Evolutionary conservation across 2,329 filamentous ascomycete species (phyloP).

Genomic region (Paraconiothyrium brasiliense): DNA sequence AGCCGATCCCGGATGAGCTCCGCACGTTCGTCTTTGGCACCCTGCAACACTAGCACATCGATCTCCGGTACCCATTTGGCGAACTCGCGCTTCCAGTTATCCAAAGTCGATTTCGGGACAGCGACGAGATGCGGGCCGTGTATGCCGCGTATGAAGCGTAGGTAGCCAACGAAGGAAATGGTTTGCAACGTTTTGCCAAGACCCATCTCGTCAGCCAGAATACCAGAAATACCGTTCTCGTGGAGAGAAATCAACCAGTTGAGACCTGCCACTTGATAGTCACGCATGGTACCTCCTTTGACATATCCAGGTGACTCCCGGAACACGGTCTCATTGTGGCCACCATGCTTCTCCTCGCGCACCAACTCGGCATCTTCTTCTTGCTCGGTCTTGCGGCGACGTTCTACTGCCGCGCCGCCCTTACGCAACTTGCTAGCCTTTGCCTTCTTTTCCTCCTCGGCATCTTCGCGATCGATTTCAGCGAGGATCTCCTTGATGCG

Average conservation of each 20-base stretch:
- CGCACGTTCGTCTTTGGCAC: conserved; percentile 91
- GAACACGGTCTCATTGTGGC: conserved; percentile 82
- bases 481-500: conserved; percentile 92
- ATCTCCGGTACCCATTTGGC: conserved; percentile 94
- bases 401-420: conserved; percentile 81
- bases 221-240: conserved; percentile 98
- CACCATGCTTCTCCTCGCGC: conserved; percentile 87
- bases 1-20: conserved; percentile 88
- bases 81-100: conserved; percentile 99
- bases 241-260: conserved; percentile 99
- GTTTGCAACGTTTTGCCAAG: conserved; percentile 97
- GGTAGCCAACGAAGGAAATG: conserved; percentile 93
- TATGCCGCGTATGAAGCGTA: conserved; percentile 89
- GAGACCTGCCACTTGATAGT: conserved; percentile 93
- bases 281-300: conserved; percentile 84
- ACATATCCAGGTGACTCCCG: conserved; percentile 93
- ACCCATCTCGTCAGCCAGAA: conserved; percentile 98
- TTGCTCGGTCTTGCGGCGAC: conserved; percentile 89
- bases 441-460: conserved; percentile 71
- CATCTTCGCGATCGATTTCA: conserved; percentile 94
- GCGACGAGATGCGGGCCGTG: conserved; percentile 89
- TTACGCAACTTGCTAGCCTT: conserved; percentile 82
- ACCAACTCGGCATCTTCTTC: conserved; percentile 93
- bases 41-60: conserved; percentile 91
- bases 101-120: conserved; percentile 95